Evolutionary conservation across 2,329 filamentous ascomycete genomes (phyloP), one percentile per base, ranked within the genome.

Genomic region (Venturia effusa): DNA sequence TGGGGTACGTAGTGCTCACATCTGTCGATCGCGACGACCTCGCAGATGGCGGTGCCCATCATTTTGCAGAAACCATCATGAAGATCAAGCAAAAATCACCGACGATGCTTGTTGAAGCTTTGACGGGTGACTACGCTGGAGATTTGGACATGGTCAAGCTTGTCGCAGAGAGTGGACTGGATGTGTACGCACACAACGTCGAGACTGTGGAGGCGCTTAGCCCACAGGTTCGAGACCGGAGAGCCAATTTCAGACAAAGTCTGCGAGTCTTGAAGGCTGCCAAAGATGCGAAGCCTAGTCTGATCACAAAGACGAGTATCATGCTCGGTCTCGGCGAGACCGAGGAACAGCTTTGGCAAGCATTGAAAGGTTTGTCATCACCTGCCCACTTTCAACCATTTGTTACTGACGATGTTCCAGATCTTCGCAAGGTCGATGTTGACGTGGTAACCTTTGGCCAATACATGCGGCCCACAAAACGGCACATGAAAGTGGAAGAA

Each of bases 401-500:
- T 17, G 2, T 4, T 13, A 57, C 59, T 64, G 43, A 63, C 30
- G n/a, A 43, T 62, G 0, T 63, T 7, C 17, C 65, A 85, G 90
- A 95, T 74, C 83, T 99, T 15, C 84, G 94, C 65, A 87, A 87
- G 68, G 83, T 86, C 65, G 80, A 89, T 66, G 92, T 97, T 57
- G 94, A 99, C 70, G 91, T 99, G 15, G 92, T 99, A 65, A 99
- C 94, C 0, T 99, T 99, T 69, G 94, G 94, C n/a, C 94, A 99
- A 80, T 99, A 99, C 80, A 99, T 99, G 94, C 90, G 93, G 13
- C 94, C 94, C 1, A 99, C 94, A 4, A 99, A 97, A 81, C 85
- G 93, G 55, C 94, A 99, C 75, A 93, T 99, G 85, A 88, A 96
- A 75, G 94, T 99, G 39, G 89, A 96, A 72, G 91, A 93, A 75